Evolutionary conservation across 192 early-diverging fungal genomes (phyloP).

Genomic region (Physocladia obscura): DNA sequence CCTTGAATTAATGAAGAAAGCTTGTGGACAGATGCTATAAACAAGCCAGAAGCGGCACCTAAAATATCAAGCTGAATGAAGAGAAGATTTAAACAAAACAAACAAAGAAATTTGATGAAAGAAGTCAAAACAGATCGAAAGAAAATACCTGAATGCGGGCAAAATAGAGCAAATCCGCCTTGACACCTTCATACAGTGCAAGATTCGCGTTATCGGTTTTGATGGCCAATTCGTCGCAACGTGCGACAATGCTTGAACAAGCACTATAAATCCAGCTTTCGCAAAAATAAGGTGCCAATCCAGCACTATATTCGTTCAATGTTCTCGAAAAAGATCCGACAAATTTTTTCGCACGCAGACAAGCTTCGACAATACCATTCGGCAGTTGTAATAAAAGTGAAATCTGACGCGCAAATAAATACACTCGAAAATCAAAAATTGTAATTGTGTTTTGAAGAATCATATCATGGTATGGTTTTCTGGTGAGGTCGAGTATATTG

Average conservation of each 20-base stretch:
- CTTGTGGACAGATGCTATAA: conserved; percentile 45
- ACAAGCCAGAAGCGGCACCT: conserved; percentile 57
- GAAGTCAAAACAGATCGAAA: neutral
- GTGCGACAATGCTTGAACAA: conserved; percentile 72
- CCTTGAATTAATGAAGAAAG: no score
- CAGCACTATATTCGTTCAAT: conserved; percentile 69
- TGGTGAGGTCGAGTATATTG: conserved; percentile 72
- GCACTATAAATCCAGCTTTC: conserved; percentile 82
- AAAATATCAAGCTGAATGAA: conserved; percentile 72
- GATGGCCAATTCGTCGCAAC: conserved; percentile 71
- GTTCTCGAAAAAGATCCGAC: conserved; percentile 70
- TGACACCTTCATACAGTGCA: conserved; percentile 66
- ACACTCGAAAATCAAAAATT: conserved; percentile 95
- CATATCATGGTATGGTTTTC: conserved; percentile 82
- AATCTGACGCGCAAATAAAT: conserved; percentile 91
- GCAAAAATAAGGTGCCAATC: conserved; percentile 57
- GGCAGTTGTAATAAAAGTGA: conserved; percentile 63
- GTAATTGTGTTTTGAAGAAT: conserved; percentile 88
- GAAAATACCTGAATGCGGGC: conserved; percentile 72
- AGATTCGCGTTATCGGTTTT: conserved; percentile 35
- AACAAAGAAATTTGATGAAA: neutral
- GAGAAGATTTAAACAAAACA: neutral
- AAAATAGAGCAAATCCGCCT: conserved; percentile 71
- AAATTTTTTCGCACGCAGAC: conserved; percentile 70
- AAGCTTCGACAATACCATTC: conserved; percentile 65